phyloP scores from a whole-genome alignment of 805 yeast genomes.

The Barnettozyma vustinii region DNA sequence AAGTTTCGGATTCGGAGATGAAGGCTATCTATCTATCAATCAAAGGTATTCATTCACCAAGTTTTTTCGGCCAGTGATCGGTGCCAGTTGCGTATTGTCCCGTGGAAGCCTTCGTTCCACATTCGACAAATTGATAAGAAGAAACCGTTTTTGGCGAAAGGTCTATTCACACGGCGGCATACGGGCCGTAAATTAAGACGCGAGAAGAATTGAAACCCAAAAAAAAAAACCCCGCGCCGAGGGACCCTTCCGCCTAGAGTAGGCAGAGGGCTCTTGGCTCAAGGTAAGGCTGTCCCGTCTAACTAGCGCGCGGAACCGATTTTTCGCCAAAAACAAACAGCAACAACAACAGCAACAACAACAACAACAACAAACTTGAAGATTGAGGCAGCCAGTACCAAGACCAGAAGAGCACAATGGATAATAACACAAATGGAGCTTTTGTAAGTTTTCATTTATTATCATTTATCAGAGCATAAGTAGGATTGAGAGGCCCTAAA shows the following conservation, averaged over 20 bases:
- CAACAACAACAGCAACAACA: no score
- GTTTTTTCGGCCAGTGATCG: not conserved
- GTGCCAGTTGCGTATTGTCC: not conserved
- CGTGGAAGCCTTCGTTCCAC: not conserved
- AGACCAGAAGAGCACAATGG: no score
- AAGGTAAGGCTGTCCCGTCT: no score
- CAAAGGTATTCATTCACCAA: not conserved
- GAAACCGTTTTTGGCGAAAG: not conserved
- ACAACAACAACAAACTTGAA: no score
- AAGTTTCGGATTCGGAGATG: not conserved
- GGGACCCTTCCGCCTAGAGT: not conserved
- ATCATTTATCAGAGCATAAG: no score
- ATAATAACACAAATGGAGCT: no score
- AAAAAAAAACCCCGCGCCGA: no score
- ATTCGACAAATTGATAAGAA: not conserved
- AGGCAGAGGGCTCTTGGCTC: not conserved
- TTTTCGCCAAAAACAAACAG: not conserved
- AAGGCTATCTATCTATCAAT: no score
- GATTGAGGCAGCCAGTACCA: no score
- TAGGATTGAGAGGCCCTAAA: not conserved
- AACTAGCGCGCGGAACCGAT: not conserved
- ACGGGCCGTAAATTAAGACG: not conserved
- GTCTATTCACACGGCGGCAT: not conserved
- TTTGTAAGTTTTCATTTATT: no score
- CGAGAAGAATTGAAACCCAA: no score